Evolutionary conservation across 768 basidiomycete genomes (phyloP).

Genomic region (Rhodosporidiobolus odoratus): DNA sequence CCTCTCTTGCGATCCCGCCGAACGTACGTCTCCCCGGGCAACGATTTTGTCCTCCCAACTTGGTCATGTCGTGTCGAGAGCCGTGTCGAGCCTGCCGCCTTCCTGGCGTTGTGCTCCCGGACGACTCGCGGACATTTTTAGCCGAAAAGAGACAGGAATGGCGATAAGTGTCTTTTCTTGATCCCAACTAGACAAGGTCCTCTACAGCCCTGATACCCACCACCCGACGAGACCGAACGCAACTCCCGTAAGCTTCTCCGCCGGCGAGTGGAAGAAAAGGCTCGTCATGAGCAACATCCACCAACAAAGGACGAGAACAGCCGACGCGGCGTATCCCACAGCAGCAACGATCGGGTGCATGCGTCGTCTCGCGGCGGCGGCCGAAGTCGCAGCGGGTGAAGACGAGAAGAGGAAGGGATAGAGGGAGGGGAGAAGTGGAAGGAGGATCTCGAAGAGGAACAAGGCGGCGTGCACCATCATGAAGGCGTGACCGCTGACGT

Average conservation of each 20-base stretch:
- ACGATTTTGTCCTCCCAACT: too few relatives aligned
- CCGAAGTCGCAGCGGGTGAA: background rate
- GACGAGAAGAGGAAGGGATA: conserved; percentile 13
- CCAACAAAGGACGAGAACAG: conserved; percentile 61
- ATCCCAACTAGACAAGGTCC: background rate
- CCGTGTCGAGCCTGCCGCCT: too few relatives aligned
- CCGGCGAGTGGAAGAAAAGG: conserved; percentile 82
- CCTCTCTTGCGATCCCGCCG: too few relatives aligned
- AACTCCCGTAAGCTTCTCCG: conserved; percentile 81
- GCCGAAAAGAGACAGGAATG: background rate
- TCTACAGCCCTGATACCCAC: conserved; percentile 25
- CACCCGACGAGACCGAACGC: conserved; percentile 34
- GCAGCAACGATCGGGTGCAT: background rate
- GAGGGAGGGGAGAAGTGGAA: conserved; percentile 28
- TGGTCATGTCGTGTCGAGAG: too few relatives aligned
- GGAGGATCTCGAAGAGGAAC: conserved; percentile 55
- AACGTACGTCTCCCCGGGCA: too few relatives aligned
- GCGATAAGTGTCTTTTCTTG: background rate
- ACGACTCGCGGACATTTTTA: too few relatives aligned
- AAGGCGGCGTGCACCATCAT: conserved; percentile 72
- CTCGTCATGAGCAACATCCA: conserved; percentile 74
- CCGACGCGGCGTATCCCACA: conserved; percentile 46
- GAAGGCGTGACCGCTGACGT: conserved; percentile 90
- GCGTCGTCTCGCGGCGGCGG: background rate
- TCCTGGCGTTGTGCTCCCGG: too few relatives aligned